phyloP scores from a whole-genome alignment of 2,329 filamentous ascomycete genomes.

The Cryphonectria carpinicola region DNA sequence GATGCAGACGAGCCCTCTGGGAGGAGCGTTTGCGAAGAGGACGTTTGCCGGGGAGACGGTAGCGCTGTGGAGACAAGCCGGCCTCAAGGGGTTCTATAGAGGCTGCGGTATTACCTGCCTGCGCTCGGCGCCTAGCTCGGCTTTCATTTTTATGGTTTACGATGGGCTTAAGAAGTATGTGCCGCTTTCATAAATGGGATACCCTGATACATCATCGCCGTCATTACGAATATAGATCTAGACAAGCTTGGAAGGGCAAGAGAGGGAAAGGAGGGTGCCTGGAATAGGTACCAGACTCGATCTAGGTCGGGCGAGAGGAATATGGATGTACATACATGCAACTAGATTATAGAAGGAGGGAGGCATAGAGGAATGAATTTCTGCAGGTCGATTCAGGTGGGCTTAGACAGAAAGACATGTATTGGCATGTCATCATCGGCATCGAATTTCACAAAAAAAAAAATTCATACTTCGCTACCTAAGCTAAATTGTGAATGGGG shows the following conservation, averaged over 20 bases:
- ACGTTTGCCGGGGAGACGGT: slow-evolving; percentile 75
- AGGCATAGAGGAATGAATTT: not conserved
- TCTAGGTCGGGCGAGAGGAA: not conserved
- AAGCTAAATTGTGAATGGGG: not conserved
- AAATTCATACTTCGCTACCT: not conserved
- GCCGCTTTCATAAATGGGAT: slow-evolving; percentile 45
- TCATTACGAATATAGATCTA: slow-evolving; percentile 18
- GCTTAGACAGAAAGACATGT: not conserved
- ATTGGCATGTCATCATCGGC: not conserved
- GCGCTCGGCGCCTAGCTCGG: slow-evolving; percentile 90
- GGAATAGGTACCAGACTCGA: not conserved
- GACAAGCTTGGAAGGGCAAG: slow-evolving; percentile 20
- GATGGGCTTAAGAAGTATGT: slow-evolving; percentile 79
- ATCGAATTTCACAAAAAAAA: not conserved
- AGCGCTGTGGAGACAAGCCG: slow-evolving; percentile 80
- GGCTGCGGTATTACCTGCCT: slow-evolving; percentile 93
- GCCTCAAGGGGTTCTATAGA: slow-evolving; percentile 83
- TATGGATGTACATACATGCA: slow-evolving; percentile 3
- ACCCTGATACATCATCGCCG: slow-evolving; percentile 16
- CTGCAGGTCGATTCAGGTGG: not conserved
- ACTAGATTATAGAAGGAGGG: not conserved
- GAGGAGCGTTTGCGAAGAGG: slow-evolving; percentile 52
- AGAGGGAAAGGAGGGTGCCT: not conserved
- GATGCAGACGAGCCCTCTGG: slow-evolving; percentile 86
- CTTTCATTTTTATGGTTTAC: slow-evolving; percentile 96